phyloP scores from a whole-genome alignment of 2,329 filamentous ascomycete genomes.

The Metarhizium sp. region DNA sequence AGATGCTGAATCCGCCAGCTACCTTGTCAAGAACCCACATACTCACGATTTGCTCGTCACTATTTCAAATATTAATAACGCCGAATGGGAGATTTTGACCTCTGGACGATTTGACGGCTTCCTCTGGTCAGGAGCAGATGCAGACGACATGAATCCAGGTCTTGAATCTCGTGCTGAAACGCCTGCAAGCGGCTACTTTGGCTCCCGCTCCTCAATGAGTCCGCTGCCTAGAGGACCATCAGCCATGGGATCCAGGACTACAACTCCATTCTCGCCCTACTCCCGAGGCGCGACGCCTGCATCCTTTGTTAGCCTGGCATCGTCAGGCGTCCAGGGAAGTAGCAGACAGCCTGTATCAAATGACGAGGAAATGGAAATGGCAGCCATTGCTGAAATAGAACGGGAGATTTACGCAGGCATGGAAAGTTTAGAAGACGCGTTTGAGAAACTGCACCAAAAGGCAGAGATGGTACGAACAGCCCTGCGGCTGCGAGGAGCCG shows the following conservation, averaged over 20 bases:
- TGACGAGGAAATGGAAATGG: conserved; percentile 90
- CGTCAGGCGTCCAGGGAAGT: conserved; percentile 30
- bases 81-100: conserved; percentile 94
- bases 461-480: conserved; percentile 73
- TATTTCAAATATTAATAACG: conserved; percentile 74
- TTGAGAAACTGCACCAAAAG: conserved; percentile 79
- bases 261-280: conserved; percentile 40
- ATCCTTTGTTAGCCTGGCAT: conserved; percentile 50
- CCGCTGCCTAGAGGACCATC: conserved; percentile 32
- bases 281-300: conserved; percentile 48
- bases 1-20: conserved; percentile 79
- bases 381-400: conserved; percentile 81
- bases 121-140: conserved; percentile 82
- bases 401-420: conserved; percentile 88
- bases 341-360: conserved; percentile 61
- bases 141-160: conserved; percentile 33
- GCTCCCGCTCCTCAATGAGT: conserved; percentile 24
- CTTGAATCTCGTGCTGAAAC: conserved; percentile 46
- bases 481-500: conserved; percentile 73
- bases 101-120: conserved; percentile 95
- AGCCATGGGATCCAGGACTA: conserved; percentile 33
- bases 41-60: conserved; percentile 84
- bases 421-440: conserved; percentile 89
- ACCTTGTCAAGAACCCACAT: conserved; percentile 70
- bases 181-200: conserved; percentile 39